Percentiles rank a stretch among this genome's conserved stretches.
Evolutionary conservation across 2,329 filamentous ascomycete species (phyloP).

Genomic region (Thelonectria discophora): DNA sequence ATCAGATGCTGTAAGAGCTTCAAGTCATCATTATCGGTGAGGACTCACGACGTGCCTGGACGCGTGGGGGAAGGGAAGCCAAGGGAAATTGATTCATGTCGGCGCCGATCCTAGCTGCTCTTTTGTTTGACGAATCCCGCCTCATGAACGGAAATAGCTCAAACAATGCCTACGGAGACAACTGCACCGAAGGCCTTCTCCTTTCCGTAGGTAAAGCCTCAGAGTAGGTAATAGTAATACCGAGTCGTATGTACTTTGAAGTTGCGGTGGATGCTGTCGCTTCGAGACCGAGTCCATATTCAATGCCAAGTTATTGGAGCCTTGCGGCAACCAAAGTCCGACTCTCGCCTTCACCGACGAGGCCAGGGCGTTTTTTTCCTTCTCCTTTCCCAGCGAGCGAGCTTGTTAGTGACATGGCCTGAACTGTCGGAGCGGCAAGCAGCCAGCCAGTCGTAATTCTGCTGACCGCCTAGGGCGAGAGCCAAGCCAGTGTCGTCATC

Average conservation of each 20-base stretch:
- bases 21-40: slow-evolving; percentile 19
- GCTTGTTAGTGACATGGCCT: not conserved
- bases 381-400: slow-evolving; percentile 5
- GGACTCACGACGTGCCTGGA: slow-evolving; percentile 15
- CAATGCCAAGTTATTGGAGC: slow-evolving; percentile 21
- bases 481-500: slow-evolving; percentile 42
- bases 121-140: slow-evolving; percentile 5
- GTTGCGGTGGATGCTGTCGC: slow-evolving; percentile 1
- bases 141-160: slow-evolving; percentile 14
- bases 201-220: not conserved
- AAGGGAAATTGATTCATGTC: slow-evolving; percentile 23
- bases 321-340: slow-evolving; percentile 16
- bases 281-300: slow-evolving; percentile 24
- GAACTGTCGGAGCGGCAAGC: slow-evolving; percentile 6
- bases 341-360: slow-evolving; percentile 26
- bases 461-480: slow-evolving; percentile 41
- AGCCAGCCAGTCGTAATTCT: slow-evolving; percentile 38
- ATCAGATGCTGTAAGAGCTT: slow-evolving; percentile 13
- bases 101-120: slow-evolving; percentile 14
- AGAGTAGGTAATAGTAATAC: not conserved
- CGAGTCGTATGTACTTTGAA: not conserved
- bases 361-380: slow-evolving; percentile 12
- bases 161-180: slow-evolving; percentile 8
- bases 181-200: slow-evolving; percentile 5
- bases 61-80: slow-evolving; percentile 20